Evolutionary conservation across 208 protist genomes (phyloP), one percentile per base, ranked within the genome.

Genomic region (Histomonas meleagridis): DNA sequence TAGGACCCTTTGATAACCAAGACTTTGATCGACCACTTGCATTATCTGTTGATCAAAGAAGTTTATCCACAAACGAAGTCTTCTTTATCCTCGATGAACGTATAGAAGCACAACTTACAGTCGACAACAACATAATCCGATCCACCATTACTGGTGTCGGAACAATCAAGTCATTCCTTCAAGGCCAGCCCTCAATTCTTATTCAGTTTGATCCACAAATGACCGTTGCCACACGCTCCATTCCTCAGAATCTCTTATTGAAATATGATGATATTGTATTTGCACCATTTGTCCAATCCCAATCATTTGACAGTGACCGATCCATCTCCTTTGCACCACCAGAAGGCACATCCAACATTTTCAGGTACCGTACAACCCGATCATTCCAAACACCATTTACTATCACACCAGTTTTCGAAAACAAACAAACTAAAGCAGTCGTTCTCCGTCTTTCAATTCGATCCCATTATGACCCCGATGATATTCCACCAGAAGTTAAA

Each of bases 291-390:
- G 76, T 48, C 55, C 21, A 51, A 55, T 57, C 76, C 32, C 43
- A 46, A 55, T 86, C 76, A 32, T 86, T 86, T n/a, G 76, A 86
- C 35, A 23, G 40, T 86, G 76, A 86, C 46, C 76, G 76, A n/a
- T 55, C 46, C 12, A 55, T 86, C 7, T 46, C 76, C 18, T 86
- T 86, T 48, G 23, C 40, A 18, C 76, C 76, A 55, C 76, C 76
- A 55, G 46, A 86, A 49, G 76, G 76, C 55, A 23, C 23, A 51
- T 55, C 46, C 38, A 16, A 38, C 38, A 12, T 86, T 48, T 86
- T 86, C 35, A 40, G 16, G 55, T 86, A 86, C 43, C 23, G 76
- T 32, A 43, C n/a, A 32, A 43, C 76, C 23, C 40, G 76, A 43
- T n/a, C n/a, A n/a, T 46, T 46, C 51, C 4, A 18, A 18, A 43